Percentiles rank a stretch among this genome's conserved stretches.
Evolutionary conservation across 495 filamentous ascomycete species (phyloP).

Genomic region (Astrothelium macrocarpum): DNA sequence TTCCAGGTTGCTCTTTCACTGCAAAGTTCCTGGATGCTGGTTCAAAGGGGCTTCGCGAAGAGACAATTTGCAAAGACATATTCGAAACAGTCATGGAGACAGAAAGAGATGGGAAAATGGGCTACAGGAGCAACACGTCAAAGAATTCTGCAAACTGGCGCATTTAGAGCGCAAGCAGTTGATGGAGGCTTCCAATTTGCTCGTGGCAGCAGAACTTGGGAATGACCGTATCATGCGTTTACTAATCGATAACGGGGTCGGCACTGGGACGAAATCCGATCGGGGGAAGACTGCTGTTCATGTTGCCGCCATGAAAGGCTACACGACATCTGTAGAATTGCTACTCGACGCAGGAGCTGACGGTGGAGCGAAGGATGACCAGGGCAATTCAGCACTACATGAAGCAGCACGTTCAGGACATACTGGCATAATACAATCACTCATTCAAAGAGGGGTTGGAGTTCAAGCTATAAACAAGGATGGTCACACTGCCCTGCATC

Average conservation of each 20-base stretch:
- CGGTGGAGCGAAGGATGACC: conserved; percentile 2
- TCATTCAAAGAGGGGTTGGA: background rate
- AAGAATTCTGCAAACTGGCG: conserved; percentile 6
- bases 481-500: conserved; percentile 6
- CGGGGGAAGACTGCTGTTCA: conserved; percentile 3
- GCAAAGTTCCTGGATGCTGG: conserved; percentile 9
- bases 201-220: conserved; percentile 5
- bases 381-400: conserved; percentile 4
- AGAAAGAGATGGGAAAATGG: background rate
- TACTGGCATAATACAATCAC: background rate
- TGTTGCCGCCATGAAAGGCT: conserved; percentile 2
- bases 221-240: background rate
- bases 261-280: conserved; percentile 6
- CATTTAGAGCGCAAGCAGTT: conserved; percentile 5
- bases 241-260: conserved; percentile 5
- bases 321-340: background rate
- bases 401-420: conserved; percentile 7
- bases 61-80: conserved; percentile 16
- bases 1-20: conserved; percentile 9
- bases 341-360: background rate
- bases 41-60: conserved; percentile 15
- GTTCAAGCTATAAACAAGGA: background rate
- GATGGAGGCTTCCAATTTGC: conserved; percentile 7
- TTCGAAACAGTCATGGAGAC: conserved; percentile 6
- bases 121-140: conserved; percentile 8